These are phyloP conservation scores for Lachnellula hyalina DNA, from an alignment of 2,329 filamentous ascomycete species.

Conservation along the genomic window DNA sequence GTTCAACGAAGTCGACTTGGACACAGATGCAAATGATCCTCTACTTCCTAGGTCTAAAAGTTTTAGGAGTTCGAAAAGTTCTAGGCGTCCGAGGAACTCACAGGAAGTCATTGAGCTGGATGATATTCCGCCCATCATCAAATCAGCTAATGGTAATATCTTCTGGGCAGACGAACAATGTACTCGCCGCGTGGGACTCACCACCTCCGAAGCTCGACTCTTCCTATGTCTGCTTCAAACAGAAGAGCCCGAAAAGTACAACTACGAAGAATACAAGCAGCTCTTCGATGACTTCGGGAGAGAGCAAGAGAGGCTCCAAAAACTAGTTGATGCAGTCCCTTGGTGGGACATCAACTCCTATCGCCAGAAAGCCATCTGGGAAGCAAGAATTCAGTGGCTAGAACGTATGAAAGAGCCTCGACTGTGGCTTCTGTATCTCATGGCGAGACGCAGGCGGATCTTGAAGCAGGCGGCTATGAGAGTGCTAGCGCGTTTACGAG, in stretches of 20 bases:
- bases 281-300: conserved; percentile 22
- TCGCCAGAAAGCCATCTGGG: conserved; percentile 14
- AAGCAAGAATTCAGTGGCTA: conserved; percentile 20
- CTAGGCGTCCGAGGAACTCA: conserved; percentile 1
- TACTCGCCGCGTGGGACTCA: conserved; percentile 20
- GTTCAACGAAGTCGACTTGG: conserved; percentile 6
- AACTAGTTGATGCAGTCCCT: conserved; percentile 9
- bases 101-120: conserved; percentile 16
- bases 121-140: conserved; percentile 23
- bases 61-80: not conserved
- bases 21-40: conserved; percentile 6
- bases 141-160: conserved; percentile 21
- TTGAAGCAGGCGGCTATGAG: conserved; percentile 12
- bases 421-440: conserved; percentile 21
- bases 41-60: conserved; percentile 14
- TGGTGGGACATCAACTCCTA: conserved; percentile 17
- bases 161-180: conserved; percentile 25
- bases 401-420: conserved; percentile 21
- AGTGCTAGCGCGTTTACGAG: conserved; percentile 10
- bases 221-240: conserved; percentile 19
- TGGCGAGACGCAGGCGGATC: conserved; percentile 22
- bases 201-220: conserved; percentile 19
- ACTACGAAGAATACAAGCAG: conserved; percentile 19
- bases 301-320: conserved; percentile 15
- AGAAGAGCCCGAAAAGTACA: conserved; percentile 17